A percentile compares a stretch with the other conserved stretches of the same genome.
Evolutionary conservation across 2,329 filamentous ascomycete genomes (phyloP).

Genomic region (Didymella segeticola): DNA sequence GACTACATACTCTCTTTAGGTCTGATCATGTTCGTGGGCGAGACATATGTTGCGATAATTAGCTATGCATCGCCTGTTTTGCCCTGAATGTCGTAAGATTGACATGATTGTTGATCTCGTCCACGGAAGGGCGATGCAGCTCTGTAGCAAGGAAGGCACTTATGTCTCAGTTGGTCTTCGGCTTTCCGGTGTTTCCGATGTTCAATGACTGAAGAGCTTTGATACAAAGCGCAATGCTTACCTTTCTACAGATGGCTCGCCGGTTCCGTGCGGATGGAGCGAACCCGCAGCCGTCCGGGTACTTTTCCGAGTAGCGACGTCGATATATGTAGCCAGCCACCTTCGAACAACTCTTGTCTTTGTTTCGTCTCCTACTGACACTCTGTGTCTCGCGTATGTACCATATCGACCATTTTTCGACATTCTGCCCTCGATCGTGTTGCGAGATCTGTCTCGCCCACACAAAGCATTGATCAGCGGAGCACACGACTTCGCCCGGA

Average conservation of each 20-base stretch:
- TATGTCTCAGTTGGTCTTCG: too few species aligned
- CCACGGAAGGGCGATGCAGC: too few species aligned
- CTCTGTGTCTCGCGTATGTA: neutral
- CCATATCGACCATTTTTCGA: neutral
- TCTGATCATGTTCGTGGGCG: too few species aligned
- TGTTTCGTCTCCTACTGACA: neutral
- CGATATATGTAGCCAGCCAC: neutral
- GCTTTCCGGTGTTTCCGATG: too few species aligned
- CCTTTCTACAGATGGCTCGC: neutral
- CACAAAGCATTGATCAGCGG: neutral
- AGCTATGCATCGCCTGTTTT: too few species aligned
- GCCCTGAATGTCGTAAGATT: too few species aligned
- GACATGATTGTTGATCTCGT: too few species aligned
- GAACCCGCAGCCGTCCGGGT: slow-evolving; percentile 10
- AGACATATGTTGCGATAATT: too few species aligned
- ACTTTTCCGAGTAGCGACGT: slow-evolving; percentile 12
- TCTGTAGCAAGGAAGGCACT: too few species aligned
- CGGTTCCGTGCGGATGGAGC: neutral
- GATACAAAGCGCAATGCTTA: neutral
- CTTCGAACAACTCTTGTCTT: neutral
- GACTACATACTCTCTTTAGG: too few species aligned
- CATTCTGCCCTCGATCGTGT: neutral
- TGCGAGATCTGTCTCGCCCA: neutral
- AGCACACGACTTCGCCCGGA: slow-evolving; percentile 15
- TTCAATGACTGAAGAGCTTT: neutral